Evolutionary conservation across 2,329 filamentous ascomycete species (phyloP).

Genomic region (Xylaria sp.): DNA sequence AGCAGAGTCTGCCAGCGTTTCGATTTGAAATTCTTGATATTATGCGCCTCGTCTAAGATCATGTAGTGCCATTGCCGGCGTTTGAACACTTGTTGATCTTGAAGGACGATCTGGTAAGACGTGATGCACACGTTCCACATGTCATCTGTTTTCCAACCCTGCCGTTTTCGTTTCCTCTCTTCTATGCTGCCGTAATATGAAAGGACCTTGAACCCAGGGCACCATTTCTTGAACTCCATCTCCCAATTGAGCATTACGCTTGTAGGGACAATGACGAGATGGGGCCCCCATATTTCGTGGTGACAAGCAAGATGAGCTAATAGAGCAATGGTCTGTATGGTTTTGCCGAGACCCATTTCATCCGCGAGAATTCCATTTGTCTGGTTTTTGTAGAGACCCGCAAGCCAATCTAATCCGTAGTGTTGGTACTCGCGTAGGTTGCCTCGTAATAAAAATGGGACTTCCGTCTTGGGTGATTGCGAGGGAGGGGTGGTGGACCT

Average conservation of each 20-base stretch:
- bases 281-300: slow-evolving; percentile 92
- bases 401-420: slow-evolving; percentile 95
- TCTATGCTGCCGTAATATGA: slow-evolving; percentile 96
- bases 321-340: slow-evolving; percentile 94
- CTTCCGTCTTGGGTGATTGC: slow-evolving; percentile 65
- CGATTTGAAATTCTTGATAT: slow-evolving; percentile 99
- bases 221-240: slow-evolving; percentile 99
- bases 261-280: slow-evolving; percentile 94
- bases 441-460: slow-evolving; percentile 84
- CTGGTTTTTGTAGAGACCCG: slow-evolving; percentile 86
- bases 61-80: slow-evolving; percentile 95
- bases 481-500: slow-evolving; percentile 45
- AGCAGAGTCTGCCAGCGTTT: slow-evolving; percentile 95
- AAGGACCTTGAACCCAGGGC: slow-evolving; percentile 95
- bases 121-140: slow-evolving; percentile 98
- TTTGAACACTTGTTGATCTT: slow-evolving; percentile 93
- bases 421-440: slow-evolving; percentile 95
- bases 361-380: slow-evolving; percentile 97
- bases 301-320: slow-evolving; percentile 90
- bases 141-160: slow-evolving; percentile 92
- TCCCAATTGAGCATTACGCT: slow-evolving; percentile 99
- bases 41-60: slow-evolving; percentile 97
- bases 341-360: slow-evolving; percentile 98
- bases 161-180: slow-evolving; percentile 87
- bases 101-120: slow-evolving; percentile 93